Evolutionary conservation across 1,284 basidiomycete species (phyloP), one percentile per base, ranked within the genome.

Genomic region (Rugiboletus extremiorientalis): DNA sequence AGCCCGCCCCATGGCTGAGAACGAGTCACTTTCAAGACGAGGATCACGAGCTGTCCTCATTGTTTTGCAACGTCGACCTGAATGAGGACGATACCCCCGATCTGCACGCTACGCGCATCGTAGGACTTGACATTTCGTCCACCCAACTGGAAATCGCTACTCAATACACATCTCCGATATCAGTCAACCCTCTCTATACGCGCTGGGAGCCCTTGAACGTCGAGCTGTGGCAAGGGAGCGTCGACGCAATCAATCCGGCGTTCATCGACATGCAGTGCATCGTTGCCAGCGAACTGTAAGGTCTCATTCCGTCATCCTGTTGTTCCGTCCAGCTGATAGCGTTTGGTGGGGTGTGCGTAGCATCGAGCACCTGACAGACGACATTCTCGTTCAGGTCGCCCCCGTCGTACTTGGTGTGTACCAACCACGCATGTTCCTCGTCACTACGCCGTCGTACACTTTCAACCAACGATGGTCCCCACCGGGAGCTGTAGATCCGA

Each of bases 371-470:
- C 78, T 98, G 55, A 80, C 85, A 15, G 82, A 86, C 4, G 71
- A 82, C 18, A 74, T 90, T 14, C 79, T 97, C n/a, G 77, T 81
- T 9, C 78, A 82, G n/a, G 94, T 96, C 65, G 87, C 89, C 6
- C 91, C 91, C 15, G 77, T 89, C 53, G 76, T 96, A 11, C 82
- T 98, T 38, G 94, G 94, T 1, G 79, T 85, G 20, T 98, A 97
- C 68, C 84, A 87, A 52, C 95, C 96, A 2, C 80, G 83, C 37
- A 67, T 91, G 49, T 77, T 96, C 41, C 80, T 98, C 38, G 73
- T 98, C 62, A 96, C 94, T 1, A 98, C 96, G 0, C 95, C 95
- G 0, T 93, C 91, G 18, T 94, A 91, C 73, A 85, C 82, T 30
- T 98, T 94, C 80, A 98, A 98, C 66, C 81, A 83, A 22, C 89